These are phyloP conservation scores for Macrophomina pseudophaseolina DNA, from an alignment of 2,329 filamentous ascomycete genomes.

Conservation along the genomic window DNA sequence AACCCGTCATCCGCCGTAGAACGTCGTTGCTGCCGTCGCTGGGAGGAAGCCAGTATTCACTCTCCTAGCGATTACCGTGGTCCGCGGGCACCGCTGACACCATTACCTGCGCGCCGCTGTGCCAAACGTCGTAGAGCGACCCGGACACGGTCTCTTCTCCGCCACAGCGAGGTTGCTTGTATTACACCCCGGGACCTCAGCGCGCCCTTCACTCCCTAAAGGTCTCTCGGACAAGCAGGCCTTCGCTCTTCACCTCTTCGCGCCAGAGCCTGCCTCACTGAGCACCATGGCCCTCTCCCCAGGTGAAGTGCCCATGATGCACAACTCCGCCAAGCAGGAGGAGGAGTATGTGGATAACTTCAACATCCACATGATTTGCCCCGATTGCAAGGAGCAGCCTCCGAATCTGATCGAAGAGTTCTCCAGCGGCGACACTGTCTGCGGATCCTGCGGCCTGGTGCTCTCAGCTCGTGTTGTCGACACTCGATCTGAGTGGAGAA, in stretches of 20 bases:
- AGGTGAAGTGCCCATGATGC: constrained; percentile 50
- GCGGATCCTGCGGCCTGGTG: constrained; percentile 87
- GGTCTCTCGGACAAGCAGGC: neutral
- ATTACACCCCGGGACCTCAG: neutral
- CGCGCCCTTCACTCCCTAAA: neutral
- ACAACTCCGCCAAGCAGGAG: constrained; percentile 37
- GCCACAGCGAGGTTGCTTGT: neutral
- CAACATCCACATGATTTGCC: constrained; percentile 83
- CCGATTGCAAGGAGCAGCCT: constrained; percentile 89
- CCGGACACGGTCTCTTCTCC: neutral
- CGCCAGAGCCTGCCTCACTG: neutral
- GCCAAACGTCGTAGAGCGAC: neutral
- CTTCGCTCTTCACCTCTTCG: too few relatives aligned
- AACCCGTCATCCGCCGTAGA: neutral
- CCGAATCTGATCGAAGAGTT: constrained; percentile 93
- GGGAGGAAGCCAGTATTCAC: neutral
- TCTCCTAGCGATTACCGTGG: neutral
- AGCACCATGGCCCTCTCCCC: constrained; percentile 42
- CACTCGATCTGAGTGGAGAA: constrained; percentile 96
- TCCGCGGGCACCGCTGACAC: neutral
- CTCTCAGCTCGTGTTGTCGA: constrained; percentile 91
- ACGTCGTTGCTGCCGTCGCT: neutral
- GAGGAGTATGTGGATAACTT: constrained; percentile 79
- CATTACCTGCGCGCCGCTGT: neutral
- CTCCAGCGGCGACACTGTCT: constrained; percentile 90